phyloP scores from a whole-genome alignment of 2,329 filamentous ascomycete genomes.

The Endocalyx cinctus region DNA sequence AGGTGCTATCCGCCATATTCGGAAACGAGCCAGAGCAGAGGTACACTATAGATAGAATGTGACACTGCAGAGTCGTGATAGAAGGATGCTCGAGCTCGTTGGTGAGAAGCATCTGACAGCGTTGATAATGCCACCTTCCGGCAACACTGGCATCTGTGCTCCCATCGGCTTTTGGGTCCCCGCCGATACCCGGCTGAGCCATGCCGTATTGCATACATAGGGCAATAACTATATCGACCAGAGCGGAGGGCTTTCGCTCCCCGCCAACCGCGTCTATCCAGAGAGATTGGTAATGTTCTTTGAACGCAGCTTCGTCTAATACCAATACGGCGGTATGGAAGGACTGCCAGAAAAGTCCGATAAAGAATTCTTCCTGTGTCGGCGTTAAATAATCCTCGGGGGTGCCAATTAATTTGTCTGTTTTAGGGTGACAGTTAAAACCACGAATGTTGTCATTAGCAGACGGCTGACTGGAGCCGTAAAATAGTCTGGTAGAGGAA shows the following conservation, averaged over 20 bases:
- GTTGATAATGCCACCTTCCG: constrained; percentile 41
- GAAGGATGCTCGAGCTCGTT: constrained; percentile 44
- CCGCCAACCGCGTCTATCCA: constrained; percentile 25
- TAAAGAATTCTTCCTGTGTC: constrained; percentile 41
- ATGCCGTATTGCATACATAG: constrained; percentile 45
- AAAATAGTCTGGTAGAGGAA: constrained; percentile 15
- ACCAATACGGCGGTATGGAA: constrained; percentile 39
- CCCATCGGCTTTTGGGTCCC: too few species aligned
- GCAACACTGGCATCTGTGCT: constrained; percentile 35
- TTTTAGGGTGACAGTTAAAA: too few species aligned
- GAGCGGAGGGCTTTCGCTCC: constrained; percentile 39
- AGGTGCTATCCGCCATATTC: constrained; percentile 40
- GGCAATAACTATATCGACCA: constrained; percentile 49
- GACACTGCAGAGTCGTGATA: constrained; percentile 43
- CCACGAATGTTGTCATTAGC: constrained; percentile 10
- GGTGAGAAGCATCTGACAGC: constrained; percentile 38
- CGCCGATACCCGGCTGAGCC: constrained; percentile 16
- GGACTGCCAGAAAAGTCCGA: constrained; percentile 43
- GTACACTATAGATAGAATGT: constrained; percentile 40
- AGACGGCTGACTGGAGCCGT: constrained; percentile 14
- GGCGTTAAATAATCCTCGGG: constrained; percentile 28
- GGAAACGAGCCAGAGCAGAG: constrained; percentile 43
- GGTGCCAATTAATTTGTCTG: constrained; percentile 10
- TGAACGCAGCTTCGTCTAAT: constrained; percentile 40
- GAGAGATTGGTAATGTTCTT: constrained; percentile 37